Evolutionary conservation across 129 eudicot genomes (phyloP).

Genomic region (Ambrosia trifida): DNA sequence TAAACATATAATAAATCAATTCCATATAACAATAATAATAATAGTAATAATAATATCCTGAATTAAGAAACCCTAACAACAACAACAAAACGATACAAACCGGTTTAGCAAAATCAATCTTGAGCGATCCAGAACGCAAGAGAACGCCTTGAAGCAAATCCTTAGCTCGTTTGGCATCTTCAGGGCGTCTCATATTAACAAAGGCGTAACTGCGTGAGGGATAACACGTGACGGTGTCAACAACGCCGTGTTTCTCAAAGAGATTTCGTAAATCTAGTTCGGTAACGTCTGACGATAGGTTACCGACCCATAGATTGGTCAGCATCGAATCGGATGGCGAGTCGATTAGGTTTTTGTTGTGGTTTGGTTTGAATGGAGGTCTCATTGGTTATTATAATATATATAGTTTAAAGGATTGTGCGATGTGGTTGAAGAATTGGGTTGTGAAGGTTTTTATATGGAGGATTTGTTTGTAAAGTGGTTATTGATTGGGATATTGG

Average conservation of each 20-base stretch:
- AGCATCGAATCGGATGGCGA: constrained; percentile 36
- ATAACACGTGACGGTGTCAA: constrained; percentile 56
- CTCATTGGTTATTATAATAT: constrained; percentile 30
- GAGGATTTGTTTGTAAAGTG: background rate
- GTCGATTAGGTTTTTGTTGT: constrained; percentile 30
- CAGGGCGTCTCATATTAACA: constrained; percentile 51
- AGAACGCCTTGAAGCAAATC: constrained; percentile 50
- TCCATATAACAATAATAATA: constrained; percentile 1
- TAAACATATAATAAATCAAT: constrained; percentile 3
- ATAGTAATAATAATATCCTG: background rate
- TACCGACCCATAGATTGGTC: constrained; percentile 74
- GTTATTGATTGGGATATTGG: too few species aligned
- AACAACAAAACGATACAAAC: constrained; percentile 48
- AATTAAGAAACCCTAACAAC: constrained; percentile 3
- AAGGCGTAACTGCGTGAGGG: constrained; percentile 63
- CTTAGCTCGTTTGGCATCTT: constrained; percentile 52
- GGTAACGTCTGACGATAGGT: constrained; percentile 50
- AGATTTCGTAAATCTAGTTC: constrained; percentile 51
- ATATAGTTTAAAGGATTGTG: background rate
- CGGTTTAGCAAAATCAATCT: constrained; percentile 83
- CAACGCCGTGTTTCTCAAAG: constrained; percentile 52
- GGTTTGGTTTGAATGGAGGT: constrained; percentile 35
- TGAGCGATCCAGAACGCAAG: constrained; percentile 47
- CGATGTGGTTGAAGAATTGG: background rate
- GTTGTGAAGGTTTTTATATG: constrained; percentile 11